Evolutionary conservation across 148 eudicot species (phyloP), one percentile per base, ranked within the genome.

Genomic region (Rhododendron vialii): DNA sequence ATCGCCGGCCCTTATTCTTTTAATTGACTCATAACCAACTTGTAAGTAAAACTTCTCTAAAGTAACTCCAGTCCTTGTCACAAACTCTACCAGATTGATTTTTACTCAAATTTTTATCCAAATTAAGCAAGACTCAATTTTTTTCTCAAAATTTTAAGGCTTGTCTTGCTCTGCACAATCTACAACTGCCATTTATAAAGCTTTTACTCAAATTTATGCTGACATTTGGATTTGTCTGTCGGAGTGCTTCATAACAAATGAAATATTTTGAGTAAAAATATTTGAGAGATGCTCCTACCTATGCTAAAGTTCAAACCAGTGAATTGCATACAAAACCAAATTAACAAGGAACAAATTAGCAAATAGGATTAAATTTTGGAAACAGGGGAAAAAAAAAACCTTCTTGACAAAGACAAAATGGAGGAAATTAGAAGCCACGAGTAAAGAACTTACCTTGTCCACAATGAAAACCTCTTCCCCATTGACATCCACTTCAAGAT

Each of bases 401-500:
- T 35, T 33, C 17, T 82, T 20, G 14, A 82, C 30, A 77, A 77
- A 74, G 75, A 82, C 45, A 86, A 82, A 43, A 24, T 15, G 50
- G 83, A 84, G 41, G 51, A 7, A 81, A 38, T 80, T 28, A 51
- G 65, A 51, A 85, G n/a, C 75, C 82, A 78, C 63, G 75, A 35
- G 38, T 13, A 78, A 84, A 88, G 83, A 69, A 50, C n/a, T 83
- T 90, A 95, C 98, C 96, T 95, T 94, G 90, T 94, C 89, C 83
- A 95, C 94, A 88, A 94, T 89, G 93, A 94, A 94, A 87, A 90
- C 69, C 84, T 90, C 94, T 93, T 94, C 96, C 26, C 96, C 98
- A 91, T 95, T 95, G 71, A 95, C 94, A 91, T 95, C 94, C 81
- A 95, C 95, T 92, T 95, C 89, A 89, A 95, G 93, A 91, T 87